Conservation (phyloP, 179 eudicot genomes). For the Beta corolliflora region DNA sequence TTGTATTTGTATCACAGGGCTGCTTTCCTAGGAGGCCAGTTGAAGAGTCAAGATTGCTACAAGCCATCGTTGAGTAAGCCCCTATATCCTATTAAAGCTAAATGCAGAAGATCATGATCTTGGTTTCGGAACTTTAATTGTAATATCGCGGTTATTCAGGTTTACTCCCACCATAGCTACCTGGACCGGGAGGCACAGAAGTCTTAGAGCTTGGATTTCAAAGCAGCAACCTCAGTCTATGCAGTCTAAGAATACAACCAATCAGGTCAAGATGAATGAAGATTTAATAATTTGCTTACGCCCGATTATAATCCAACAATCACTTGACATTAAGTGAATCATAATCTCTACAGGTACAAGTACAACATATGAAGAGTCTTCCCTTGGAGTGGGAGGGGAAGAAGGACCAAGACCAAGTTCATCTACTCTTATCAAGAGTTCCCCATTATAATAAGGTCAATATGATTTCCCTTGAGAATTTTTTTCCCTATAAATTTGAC, state of each 20-base stretch:
- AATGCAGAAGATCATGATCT: neutral
- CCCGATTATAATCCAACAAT: neutral
- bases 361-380: constrained; percentile 58
- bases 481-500: neutral
- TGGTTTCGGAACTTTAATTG: neutral
- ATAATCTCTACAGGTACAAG: constrained; percentile 35
- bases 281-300: neutral
- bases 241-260: constrained; percentile 57
- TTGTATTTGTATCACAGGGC: constrained; percentile 46
- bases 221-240: constrained; percentile 56
- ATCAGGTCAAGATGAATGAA: constrained; percentile 42
- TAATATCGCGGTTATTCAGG: constrained; percentile 32
- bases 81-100: neutral
- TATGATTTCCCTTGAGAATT: neutral
- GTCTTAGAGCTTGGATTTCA: constrained; percentile 80
- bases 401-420: constrained; percentile 59
- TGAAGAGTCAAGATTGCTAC: constrained; percentile 52
- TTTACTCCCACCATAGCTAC: constrained; percentile 80
- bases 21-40: constrained; percentile 30
- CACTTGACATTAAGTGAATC: neutral
- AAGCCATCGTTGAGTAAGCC: constrained; percentile 79
- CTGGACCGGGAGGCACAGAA: constrained; percentile 88
- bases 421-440: constrained; percentile 61
- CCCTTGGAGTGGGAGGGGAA: constrained; percentile 68
- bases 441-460: constrained; percentile 78